Evolutionary conservation across 2,329 filamentous ascomycete species (phyloP), one percentile per base, ranked within the genome.

Genomic region (Calonectria pteridis): DNA sequence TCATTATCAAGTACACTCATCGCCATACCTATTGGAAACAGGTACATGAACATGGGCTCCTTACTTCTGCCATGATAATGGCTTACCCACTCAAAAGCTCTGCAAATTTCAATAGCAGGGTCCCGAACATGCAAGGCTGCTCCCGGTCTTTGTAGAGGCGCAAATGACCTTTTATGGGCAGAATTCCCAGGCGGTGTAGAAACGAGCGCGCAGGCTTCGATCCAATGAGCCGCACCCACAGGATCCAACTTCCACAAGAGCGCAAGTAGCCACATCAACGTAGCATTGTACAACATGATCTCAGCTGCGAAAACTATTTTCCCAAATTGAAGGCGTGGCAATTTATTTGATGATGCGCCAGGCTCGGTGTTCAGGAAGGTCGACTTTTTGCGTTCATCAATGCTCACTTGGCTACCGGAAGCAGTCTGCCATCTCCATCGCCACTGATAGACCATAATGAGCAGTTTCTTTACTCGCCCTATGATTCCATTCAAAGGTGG

Each of bases 171-270:
- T 13, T 26, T 70, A 35, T 62, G 43, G 2, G 66, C 58, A 14
- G 64, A 35, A 14, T 53, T 59, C 1, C 55, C 23, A 2, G 20
- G 13, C 2, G 73, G 66, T 6, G 46, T 64, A 6, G 66, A 43
- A 14, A 53, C 51, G 6, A 53, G 31, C 1, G 72, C 72, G 14
- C 68, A 73, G 4, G n/a, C n/a, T 43, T 75, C 72, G 13, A 77
- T 76, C 20, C 72, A 67, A 0, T 10, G 33, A 0, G 43, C 70
- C 1, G 75, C 72, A 20, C 74, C 59, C 5, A 75, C 26, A 14
- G 74, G 75, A 26, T 77, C 74, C 43, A 76, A 51, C 68, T 76
- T 77, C 75, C 75, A 77, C 6, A 77, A 59, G 1, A 77, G 67
- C 1, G 75, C 75, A 23, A 77, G 64, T 10, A 76, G 70, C 75